These are phyloP conservation scores for Morella rubra DNA, from an alignment of 306 rosid genomes.

Conservation along the genomic window DNA sequence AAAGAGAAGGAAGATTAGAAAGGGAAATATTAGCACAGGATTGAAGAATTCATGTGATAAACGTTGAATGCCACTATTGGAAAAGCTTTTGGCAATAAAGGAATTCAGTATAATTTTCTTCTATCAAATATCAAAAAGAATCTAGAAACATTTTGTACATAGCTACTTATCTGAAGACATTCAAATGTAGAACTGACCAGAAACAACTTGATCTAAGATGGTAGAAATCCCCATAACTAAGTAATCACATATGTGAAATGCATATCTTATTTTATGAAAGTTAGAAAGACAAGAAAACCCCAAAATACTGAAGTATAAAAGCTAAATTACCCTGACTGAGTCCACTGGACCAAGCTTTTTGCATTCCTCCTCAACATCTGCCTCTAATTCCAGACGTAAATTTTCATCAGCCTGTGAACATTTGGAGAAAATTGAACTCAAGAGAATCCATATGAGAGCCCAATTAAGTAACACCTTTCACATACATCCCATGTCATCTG, in stretches of 20 bases:
- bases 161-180: neutral
- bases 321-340: constrained; percentile 61
- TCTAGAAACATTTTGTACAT: neutral
- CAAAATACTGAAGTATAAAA: constrained; percentile 10
- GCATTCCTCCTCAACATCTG: constrained; percentile 88
- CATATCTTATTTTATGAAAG: neutral
- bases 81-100: neutral
- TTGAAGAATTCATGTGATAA: neutral
- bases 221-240: neutral
- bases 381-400: constrained; percentile 67
- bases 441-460: too few species aligned
- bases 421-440: constrained; percentile 19
- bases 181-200: neutral
- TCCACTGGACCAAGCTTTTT: constrained; percentile 81
- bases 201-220: neutral
- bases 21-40: neutral
- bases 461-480: constrained; percentile 15
- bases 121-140: neutral
- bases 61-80: neutral
- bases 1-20: neutral
- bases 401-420: constrained; percentile 75
- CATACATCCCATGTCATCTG: neutral
- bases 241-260: neutral
- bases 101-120: neutral
- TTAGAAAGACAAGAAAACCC: constrained; percentile 5